Evolutionary conservation across 2,329 filamentous ascomycete genomes (phyloP).

Genomic region (Aspergillus aculeatus): DNA sequence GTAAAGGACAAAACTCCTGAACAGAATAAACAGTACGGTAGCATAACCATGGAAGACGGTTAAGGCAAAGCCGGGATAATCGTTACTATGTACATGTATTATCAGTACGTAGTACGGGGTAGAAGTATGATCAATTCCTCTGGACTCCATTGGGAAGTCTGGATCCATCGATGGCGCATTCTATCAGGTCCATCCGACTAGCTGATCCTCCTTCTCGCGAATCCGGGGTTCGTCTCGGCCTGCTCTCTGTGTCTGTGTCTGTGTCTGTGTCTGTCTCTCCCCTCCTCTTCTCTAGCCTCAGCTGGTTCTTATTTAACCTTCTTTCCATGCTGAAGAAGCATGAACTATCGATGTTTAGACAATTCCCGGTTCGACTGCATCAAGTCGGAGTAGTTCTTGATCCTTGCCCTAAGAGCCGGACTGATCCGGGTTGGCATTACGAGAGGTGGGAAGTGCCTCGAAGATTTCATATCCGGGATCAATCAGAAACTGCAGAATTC

Average conservation of each 20-base stretch:
- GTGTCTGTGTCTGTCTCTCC: neutral
- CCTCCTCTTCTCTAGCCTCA: neutral
- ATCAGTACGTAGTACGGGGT: too few relatives aligned
- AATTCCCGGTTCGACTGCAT: neutral
- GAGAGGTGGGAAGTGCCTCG: neutral
- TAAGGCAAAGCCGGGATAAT: too few relatives aligned
- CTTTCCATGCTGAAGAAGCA: too few relatives aligned
- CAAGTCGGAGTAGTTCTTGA: neutral
- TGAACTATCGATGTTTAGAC: too few relatives aligned
- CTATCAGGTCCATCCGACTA: neutral
- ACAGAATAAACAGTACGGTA: too few relatives aligned
- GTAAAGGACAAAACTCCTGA: too few relatives aligned
- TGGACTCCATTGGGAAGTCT: constrained; percentile 8
- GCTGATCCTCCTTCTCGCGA: constrained; percentile 8
- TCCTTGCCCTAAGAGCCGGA: neutral
- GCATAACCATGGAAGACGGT: too few relatives aligned
- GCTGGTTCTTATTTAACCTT: neutral
- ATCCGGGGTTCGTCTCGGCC: constrained; percentile 10
- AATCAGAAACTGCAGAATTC: too few relatives aligned
- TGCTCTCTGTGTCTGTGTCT: neutral
- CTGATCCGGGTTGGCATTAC: neutral
- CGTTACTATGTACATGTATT: neutral
- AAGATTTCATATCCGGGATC: neutral
- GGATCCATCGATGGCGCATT: constrained; percentile 4
- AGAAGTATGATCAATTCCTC: too few relatives aligned